Evolutionary conservation across 208 protist species (phyloP).

Genomic region (Trypanosoma platydactyli): DNA sequence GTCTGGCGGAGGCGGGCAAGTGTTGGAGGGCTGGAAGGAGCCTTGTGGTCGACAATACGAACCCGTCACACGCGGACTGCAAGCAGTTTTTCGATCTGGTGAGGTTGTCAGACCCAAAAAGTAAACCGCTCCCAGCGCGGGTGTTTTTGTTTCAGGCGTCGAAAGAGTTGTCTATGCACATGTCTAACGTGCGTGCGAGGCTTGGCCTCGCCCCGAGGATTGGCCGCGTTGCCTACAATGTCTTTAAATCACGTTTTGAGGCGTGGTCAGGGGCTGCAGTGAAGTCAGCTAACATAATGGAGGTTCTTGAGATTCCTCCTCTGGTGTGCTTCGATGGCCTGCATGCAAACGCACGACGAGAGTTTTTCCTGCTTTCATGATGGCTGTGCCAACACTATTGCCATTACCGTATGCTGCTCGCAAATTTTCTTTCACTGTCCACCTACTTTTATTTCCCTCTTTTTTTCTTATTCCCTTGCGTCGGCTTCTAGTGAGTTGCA

Average conservation of each 20-base stretch:
- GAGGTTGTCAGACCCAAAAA: neutral
- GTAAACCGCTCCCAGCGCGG: slow-evolving; percentile 38
- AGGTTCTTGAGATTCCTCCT: slow-evolving; percentile 51
- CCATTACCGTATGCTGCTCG: slow-evolving; percentile 2
- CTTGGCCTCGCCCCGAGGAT: slow-evolving; percentile 41
- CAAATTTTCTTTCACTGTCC: slow-evolving; percentile 6
- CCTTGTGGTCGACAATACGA: slow-evolving; percentile 93
- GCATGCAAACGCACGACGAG: slow-evolving; percentile 20
- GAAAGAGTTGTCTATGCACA: slow-evolving; percentile 65
- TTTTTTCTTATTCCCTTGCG: slow-evolving; percentile 1
- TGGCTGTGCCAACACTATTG: neutral
- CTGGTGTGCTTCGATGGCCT: slow-evolving; percentile 58
- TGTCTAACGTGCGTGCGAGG: slow-evolving; percentile 66
- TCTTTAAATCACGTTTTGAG: slow-evolving; percentile 51
- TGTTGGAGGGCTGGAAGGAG: slow-evolving; percentile 56
- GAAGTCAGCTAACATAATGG: slow-evolving; percentile 37
- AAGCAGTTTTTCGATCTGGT: slow-evolving; percentile 63
- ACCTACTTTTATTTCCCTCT: slow-evolving; percentile 5
- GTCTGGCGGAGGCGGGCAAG: slow-evolving; percentile 40
- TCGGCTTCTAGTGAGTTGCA: neutral
- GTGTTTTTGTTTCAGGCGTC: slow-evolving; percentile 71
- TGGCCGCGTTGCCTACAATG: slow-evolving; percentile 55
- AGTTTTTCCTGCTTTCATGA: slow-evolving; percentile 56
- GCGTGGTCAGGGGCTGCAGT: slow-evolving; percentile 34
- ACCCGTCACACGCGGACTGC: slow-evolving; percentile 55